Evolutionary conservation across 2,329 filamentous ascomycete genomes (phyloP).

Genomic region (Graphium sp.): DNA sequence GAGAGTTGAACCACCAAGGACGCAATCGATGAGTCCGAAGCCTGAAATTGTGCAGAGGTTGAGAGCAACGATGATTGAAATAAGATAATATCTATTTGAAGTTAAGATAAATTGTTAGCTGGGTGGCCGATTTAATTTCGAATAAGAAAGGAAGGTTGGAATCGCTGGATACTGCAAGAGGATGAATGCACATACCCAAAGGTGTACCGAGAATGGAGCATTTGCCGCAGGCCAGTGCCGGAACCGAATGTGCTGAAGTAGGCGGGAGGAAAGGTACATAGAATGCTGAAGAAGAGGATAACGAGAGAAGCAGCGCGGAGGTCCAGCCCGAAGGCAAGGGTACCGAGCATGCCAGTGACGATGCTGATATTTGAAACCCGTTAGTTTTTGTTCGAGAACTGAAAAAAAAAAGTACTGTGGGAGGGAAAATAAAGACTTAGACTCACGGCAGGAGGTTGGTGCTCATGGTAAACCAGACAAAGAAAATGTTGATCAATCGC

Average conservation of each 20-base stretch:
- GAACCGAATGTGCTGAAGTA: constrained; percentile 41
- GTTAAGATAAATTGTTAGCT: too few species aligned
- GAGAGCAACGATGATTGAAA: constrained; percentile 41
- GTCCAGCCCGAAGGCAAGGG: constrained; percentile 30
- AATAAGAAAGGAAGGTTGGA: too few species aligned
- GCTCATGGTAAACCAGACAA: constrained; percentile 30
- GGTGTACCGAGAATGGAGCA: constrained; percentile 46
- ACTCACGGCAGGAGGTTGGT: constrained; percentile 26
- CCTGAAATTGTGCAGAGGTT: constrained; percentile 46
- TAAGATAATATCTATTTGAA: too few species aligned
- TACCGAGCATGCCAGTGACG: constrained; percentile 47
- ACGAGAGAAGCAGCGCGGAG: constrained; percentile 39
- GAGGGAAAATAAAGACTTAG: too few species aligned
- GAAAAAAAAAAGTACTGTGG: constrained; percentile 3
- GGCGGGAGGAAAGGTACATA: constrained; percentile 34
- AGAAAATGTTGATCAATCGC: constrained; percentile 25
- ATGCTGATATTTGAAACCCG: too few species aligned
- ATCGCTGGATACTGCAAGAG: too few species aligned
- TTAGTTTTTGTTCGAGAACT: neutral
- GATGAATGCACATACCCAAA: constrained; percentile 42
- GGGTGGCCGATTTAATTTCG: too few species aligned
- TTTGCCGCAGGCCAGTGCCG: constrained; percentile 47
- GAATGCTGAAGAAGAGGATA: constrained; percentile 45
- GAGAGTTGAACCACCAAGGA: constrained; percentile 42
- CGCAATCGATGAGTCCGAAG: constrained; percentile 44